Base-by-base conservation (phyloP, 2,329 filamentous ascomycete species). In the Neofusicoccum sp. region DNA sequence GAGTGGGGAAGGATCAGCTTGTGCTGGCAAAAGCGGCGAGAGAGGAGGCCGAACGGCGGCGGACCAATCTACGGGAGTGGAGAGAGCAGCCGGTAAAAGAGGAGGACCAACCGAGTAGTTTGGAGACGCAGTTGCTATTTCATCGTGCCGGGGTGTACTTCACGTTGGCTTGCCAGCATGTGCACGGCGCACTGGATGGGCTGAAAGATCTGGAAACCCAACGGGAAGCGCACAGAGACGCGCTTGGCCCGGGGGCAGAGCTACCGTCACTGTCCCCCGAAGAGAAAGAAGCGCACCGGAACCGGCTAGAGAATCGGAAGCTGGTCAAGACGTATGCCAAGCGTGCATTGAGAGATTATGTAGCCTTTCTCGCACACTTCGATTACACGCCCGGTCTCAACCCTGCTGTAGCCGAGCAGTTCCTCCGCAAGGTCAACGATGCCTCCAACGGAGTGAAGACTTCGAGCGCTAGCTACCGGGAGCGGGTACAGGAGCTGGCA, bases 361-460 rank as follows among this genome's bases (percentile, higher is more conserved):
- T 87, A 67, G 79, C 83, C 24, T 95, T 90, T 69, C 77, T 96
- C 40, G 85, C 86, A 1, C 80, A 86, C 62, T 87, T 95, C 64
- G 89, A 95, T 68, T 95, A 95, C 74, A 89, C 90, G 0, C 89
- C 90, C 0, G 84, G 89, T 51, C 73, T 90, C 43, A 83, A 88
- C 6, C 74, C 83, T 45, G 82, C 86, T 45, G 75, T 85, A 28
- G 83, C 81, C 16, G 83, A 86, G 58, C 81, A 82, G 43, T 84
- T 85, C 63, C 73, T 82, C 58, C 76, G 82, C 44, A 84, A 84
- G 62, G 80, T 89, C 7, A 85, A 85, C 66, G 77, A 82, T 62
- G 79, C 82, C 26, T 81, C 82, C 48, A 78, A 45, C 24, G 36
- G 34, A 8, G 26, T 14, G 6, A 59, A 48, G 24, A 31, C 26